Percentiles rank a stretch among this genome's conserved stretches.
These are phyloP conservation scores for Venturia carpophila DNA, from an alignment of 2,329 filamentous ascomycete species.

Conservation along the genomic window DNA sequence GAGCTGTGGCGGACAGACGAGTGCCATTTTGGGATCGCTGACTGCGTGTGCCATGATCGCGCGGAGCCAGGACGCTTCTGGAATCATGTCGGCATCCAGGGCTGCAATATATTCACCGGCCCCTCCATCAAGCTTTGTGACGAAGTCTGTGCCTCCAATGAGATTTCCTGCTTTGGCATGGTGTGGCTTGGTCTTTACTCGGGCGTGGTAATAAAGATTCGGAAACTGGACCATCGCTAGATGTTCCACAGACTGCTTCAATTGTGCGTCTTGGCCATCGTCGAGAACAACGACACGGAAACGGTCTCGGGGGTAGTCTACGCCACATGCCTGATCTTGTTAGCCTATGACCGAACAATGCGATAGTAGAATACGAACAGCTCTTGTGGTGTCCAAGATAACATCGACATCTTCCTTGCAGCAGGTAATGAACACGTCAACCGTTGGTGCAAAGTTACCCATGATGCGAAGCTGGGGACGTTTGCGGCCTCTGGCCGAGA, in stretches of 20 bases:
- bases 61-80: slow-evolving; percentile 30
- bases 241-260: slow-evolving; percentile 35
- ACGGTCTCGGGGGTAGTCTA: slow-evolving; percentile 47
- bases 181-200: slow-evolving; percentile 32
- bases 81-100: slow-evolving; percentile 33
- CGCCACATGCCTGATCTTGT: slow-evolving; percentile 36
- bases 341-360: background rate
- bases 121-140: slow-evolving; percentile 17
- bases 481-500: slow-evolving; percentile 12
- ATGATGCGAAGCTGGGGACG: slow-evolving; percentile 22
- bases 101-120: slow-evolving; percentile 28
- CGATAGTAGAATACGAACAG: slow-evolving; percentile 20
- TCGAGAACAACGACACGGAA: slow-evolving; percentile 49
- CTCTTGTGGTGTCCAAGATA: slow-evolving; percentile 50
- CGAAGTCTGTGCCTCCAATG: slow-evolving; percentile 18
- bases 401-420: slow-evolving; percentile 51
- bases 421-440: slow-evolving; percentile 51
- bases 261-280: slow-evolving; percentile 23
- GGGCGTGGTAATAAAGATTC: slow-evolving; percentile 48
- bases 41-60: slow-evolving; percentile 22
- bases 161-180: slow-evolving; percentile 20
- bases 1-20: slow-evolving; percentile 17
- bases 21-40: slow-evolving; percentile 16
- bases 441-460: slow-evolving; percentile 42
- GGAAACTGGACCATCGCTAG: slow-evolving; percentile 34